A percentile compares a stretch with the other conserved stretches of the same genome.
Evolutionary conservation across 2,329 filamentous ascomycete species (phyloP).

Genomic region (Aaosphaeria pasadenensis): DNA sequence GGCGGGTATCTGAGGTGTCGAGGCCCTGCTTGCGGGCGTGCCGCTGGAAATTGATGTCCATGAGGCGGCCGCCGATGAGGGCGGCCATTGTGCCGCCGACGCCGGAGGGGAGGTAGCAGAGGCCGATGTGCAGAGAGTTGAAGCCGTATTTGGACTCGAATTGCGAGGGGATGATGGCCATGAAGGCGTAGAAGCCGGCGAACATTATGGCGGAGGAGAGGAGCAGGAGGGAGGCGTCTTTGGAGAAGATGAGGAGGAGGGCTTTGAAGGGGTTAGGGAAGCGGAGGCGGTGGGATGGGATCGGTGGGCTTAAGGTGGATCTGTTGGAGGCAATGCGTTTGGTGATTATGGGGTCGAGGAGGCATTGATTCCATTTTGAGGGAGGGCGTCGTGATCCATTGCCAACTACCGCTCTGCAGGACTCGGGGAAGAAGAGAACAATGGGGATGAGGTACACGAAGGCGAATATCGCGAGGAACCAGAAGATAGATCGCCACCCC

Average conservation of each 20-base stretch:
- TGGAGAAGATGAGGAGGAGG: constrained; percentile 2
- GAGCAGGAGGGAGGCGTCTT: constrained; percentile 2
- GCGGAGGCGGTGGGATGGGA: constrained; percentile 1
- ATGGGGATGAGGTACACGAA: constrained; percentile 21
- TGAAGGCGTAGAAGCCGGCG: constrained; percentile 2
- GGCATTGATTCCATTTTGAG: constrained; percentile 9
- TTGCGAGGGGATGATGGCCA: constrained; percentile 3
- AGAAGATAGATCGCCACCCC: constrained; percentile 25
- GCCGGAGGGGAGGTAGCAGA: constrained; percentile 30
- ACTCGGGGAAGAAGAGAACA: constrained; percentile 34
- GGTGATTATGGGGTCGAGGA: constrained; percentile 1
- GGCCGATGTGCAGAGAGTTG: constrained; percentile 2
- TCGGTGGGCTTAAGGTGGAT: neutral
- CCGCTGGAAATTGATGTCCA: constrained; percentile 69
- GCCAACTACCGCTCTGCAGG: constrained; percentile 34
- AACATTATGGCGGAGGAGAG: constrained; percentile 2
- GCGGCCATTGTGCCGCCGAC: neutral
- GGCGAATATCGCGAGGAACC: constrained; percentile 32
- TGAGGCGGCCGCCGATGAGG: constrained; percentile 21
- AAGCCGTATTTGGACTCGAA: constrained; percentile 1
- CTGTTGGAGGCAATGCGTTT: neutral
- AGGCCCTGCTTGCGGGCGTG: constrained; percentile 57
- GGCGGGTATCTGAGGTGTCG: constrained; percentile 56
- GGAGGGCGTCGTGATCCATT: constrained; percentile 16
- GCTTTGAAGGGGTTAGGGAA: constrained; percentile 8